Base-by-base conservation (phyloP, 2,329 filamentous ascomycete species). In the Myriosclerotinia duriaeana region DNA sequence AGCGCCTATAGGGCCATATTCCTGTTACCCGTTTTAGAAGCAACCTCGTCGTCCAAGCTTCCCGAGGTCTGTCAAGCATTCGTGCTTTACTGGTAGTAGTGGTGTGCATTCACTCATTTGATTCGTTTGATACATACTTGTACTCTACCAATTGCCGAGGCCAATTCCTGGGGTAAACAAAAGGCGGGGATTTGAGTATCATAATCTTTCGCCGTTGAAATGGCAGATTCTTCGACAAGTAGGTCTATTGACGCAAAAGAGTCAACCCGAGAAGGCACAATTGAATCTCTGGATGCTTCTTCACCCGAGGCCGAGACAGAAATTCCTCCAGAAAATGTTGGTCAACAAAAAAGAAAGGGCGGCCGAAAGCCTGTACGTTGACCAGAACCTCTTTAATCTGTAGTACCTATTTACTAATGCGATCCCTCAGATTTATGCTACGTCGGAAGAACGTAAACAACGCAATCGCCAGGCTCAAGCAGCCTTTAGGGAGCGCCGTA, bases 361-460 rank as follows among this genome's bases (percentile, higher is more conserved):
- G 95, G 95, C 69, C 89, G 95, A 76, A 99, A 98, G 83, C 95
- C 95, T 76, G 95, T 98, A 88, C 79, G 87, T 84, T 72, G 66
- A 53, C 36, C 34, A 40, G 46, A 61, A 30, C 46, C 59, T 60
- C 59, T 64, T 64, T 63, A 59, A 64, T 63, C 44, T 58, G 17
- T n/a, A 30, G 66, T 55, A 63, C 40, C 48, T 38, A 34, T 53
- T 65, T 66, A 63, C 70, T 74, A 64, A 76, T 71, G 44, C 11
- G 46, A 56, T 63, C 65, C 15, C 67, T 71, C 30, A 97, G 94
- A 97, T 97, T 71, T 99, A 99, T 84, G 95, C 95, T 65, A 99
- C 95, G 46, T 98, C 95, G 14, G 95, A 99, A 79, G 95, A 99
- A 80, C 89, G 95, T 76, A 98, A 99, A 82, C 95, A 98, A 80